A percentile compares a stretch with the other conserved stretches of the same genome.
Evolutionary conservation across 177 flowering plant genomes (phyloP).

Genomic region (Vitis hybrid): DNA sequence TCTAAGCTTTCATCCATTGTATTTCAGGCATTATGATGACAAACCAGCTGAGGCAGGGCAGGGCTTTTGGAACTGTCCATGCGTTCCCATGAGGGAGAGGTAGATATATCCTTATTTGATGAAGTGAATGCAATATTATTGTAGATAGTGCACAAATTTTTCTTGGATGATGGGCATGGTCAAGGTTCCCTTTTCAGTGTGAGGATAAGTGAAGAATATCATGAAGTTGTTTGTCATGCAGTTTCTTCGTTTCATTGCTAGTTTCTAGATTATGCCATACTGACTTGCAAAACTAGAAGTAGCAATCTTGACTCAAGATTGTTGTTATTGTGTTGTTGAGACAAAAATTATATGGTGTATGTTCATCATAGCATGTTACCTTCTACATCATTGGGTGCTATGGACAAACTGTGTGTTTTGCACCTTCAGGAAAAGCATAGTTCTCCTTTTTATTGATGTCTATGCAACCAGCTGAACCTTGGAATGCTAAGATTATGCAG

Average conservation of each 20-base stretch:
- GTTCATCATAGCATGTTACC: no score
- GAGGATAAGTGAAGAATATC: neutral
- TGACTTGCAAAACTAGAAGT: no score
- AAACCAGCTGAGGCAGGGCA: constrained; percentile 89
- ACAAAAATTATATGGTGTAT: no score
- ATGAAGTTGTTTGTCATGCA: neutral
- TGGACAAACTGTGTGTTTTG: no score
- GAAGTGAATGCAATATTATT: neutral
- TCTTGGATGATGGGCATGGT: constrained; percentile 2
- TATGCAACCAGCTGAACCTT: no score
- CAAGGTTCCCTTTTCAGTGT: neutral
- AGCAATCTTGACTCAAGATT: no score
- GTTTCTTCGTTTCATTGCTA: neutral
- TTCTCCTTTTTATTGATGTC: no score
- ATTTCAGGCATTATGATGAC: constrained; percentile 94
- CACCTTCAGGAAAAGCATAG: no score
- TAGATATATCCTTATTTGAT: constrained; percentile 22
- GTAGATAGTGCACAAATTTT: neutral
- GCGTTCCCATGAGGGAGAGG: constrained; percentile 99
- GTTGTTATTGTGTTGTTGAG: no score
- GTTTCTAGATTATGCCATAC: neutral
- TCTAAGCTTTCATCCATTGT: constrained; percentile 1
- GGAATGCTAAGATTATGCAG: no score
- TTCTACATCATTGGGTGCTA: no score
- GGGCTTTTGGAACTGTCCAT: constrained; percentile 99